Evolutionary conservation across 768 basidiomycete species (phyloP).

Genomic region (Trametes elegans): DNA sequence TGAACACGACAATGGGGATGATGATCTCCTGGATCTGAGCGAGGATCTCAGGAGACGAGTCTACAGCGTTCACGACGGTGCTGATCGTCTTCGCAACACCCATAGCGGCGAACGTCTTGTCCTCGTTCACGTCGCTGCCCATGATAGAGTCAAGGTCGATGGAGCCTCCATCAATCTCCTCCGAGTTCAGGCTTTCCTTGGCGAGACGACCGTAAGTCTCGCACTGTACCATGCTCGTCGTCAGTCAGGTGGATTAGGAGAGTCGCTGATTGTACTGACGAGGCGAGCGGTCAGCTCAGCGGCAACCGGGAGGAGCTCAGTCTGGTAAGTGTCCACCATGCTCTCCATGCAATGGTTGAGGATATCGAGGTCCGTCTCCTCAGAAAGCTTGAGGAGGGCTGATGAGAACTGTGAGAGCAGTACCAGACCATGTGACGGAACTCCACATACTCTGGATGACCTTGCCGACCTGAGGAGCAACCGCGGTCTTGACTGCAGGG

Average conservation of each 20-base stretch:
- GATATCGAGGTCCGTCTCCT: constrained; percentile 87
- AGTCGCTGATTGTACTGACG: constrained; percentile 41
- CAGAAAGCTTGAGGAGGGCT: constrained; percentile 88
- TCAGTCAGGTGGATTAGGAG: not conserved
- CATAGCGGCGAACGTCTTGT: constrained; percentile 88
- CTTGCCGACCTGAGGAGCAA: constrained; percentile 78
- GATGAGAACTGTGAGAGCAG: not conserved
- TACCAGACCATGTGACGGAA: not conserved
- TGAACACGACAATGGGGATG: constrained; percentile 73
- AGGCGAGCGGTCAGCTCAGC: constrained; percentile 75
- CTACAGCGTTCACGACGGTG: constrained; percentile 75
- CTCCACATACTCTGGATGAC: constrained; percentile 70
- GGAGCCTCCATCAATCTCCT: constrained; percentile 48
- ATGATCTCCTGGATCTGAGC: constrained; percentile 79
- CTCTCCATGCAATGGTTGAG: constrained; percentile 81
- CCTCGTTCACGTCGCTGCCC: constrained; percentile 59
- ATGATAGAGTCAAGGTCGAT: constrained; percentile 57
- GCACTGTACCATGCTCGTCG: constrained; percentile 46
- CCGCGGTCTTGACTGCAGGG: constrained; percentile 57
- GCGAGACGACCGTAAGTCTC: constrained; percentile 81
- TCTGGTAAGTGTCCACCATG: constrained; percentile 84
- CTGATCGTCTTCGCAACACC: constrained; percentile 82
- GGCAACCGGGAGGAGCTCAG: constrained; percentile 82
- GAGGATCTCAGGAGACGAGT: constrained; percentile 70
- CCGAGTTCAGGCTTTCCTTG: constrained; percentile 55